These are phyloP conservation scores for Sclerotinia spermophila DNA, from an alignment of 2,329 filamentous ascomycete species.

Conservation along the genomic window DNA sequence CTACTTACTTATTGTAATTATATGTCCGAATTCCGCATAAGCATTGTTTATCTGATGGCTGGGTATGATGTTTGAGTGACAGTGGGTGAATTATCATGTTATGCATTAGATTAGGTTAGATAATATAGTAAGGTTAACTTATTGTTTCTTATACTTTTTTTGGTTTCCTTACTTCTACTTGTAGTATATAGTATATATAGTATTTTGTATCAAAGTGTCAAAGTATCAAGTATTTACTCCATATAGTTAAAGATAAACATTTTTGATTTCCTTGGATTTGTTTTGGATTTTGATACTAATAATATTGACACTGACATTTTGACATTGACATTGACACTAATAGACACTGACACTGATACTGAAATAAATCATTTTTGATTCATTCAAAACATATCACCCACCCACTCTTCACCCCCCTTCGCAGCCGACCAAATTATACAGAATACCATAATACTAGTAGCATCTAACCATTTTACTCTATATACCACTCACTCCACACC, in stretches of 20 bases:
- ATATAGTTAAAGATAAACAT: neutral
- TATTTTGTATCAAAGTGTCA: too few relatives aligned
- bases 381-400: too few relatives aligned
- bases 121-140: neutral
- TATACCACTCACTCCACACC: neutral
- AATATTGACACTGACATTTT: too few relatives aligned
- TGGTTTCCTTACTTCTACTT: neutral
- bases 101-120: neutral
- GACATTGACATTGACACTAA: too few relatives aligned
- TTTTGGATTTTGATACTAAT: neutral
- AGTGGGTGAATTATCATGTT: neutral
- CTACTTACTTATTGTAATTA: too few relatives aligned
- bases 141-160: neutral
- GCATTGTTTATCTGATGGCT: slow-evolving; percentile 17
- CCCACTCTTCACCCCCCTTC: too few relatives aligned
- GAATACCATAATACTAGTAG: neutral
- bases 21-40: slow-evolving; percentile 6
- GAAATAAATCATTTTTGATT: too few relatives aligned
- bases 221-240: too few relatives aligned
- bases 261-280: neutral
- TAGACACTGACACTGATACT: too few relatives aligned
- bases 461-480: neutral
- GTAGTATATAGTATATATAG: too few relatives aligned
- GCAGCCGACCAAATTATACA: neutral
- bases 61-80: neutral